Evolutionary conservation across 495 filamentous ascomycete species (phyloP).

Genomic region (Lophium mytilinum): DNA sequence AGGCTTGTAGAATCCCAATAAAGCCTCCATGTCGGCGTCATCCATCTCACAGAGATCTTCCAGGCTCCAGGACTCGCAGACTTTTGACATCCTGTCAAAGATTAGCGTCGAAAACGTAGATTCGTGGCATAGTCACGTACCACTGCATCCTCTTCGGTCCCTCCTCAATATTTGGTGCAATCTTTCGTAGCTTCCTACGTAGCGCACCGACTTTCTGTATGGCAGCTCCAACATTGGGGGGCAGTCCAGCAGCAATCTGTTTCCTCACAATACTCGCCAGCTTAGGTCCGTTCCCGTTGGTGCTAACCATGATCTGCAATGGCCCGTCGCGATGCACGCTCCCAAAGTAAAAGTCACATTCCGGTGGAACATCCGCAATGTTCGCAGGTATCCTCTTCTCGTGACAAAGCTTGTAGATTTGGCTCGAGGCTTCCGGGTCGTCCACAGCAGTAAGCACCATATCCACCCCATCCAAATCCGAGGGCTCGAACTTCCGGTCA

Average conservation of each 20-base stretch:
- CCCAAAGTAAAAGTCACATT: conserved; percentile 98
- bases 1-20: conserved; percentile 61
- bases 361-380: conserved; percentile 91
- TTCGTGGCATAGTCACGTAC: conserved; percentile 36
- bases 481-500: conserved; percentile 72
- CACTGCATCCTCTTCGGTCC: conserved; percentile 90
- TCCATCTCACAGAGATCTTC: conserved; percentile 80
- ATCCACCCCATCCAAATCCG: conserved; percentile 67
- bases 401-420: conserved; percentile 89
- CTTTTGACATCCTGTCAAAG: conserved; percentile 66
- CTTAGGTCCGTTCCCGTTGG: conserved; percentile 93
- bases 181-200: conserved; percentile 65
- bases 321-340: conserved; percentile 91
- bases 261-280: conserved; percentile 78
- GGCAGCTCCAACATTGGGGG: conserved; percentile 68
- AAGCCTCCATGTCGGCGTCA: conserved; percentile 72
- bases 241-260: conserved; percentile 70
- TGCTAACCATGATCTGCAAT: conserved; percentile 95
- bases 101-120: background rate
- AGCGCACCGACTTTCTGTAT: conserved; percentile 75
- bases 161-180: conserved; percentile 64
- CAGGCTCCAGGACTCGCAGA: conserved; percentile 80
- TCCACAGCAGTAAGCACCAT: conserved; percentile 94
- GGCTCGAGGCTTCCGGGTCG: conserved; percentile 75
- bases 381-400: conserved; percentile 77